Conservation (phyloP, 805 yeast genomes). For the Metschnikowia cerradonensis region DNA sequence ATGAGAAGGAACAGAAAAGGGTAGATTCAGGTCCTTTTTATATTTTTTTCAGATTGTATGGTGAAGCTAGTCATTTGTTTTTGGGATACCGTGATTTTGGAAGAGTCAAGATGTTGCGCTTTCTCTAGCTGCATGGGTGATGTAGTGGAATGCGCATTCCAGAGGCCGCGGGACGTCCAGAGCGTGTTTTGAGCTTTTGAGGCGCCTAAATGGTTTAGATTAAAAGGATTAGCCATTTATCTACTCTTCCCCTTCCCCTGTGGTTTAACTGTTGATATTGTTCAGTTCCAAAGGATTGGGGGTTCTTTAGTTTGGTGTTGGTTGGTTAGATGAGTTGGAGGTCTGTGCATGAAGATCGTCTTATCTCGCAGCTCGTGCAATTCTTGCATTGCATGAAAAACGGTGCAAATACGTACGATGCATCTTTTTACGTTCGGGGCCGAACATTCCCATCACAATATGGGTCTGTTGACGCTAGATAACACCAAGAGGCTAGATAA, state of each 20-base stretch:
- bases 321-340: background rate
- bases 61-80: background rate
- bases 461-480: background rate
- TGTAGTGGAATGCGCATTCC: background rate
- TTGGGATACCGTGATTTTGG: background rate
- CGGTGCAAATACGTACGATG: background rate
- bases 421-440: background rate
- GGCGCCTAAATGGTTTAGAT: background rate
- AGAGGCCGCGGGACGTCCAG: background rate
- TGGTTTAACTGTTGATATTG: background rate
- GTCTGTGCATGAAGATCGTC: background rate
- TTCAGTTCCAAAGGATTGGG: background rate
- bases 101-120: background rate
- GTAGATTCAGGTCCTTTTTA: background rate
- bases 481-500: background rate
- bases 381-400: background rate
- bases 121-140: background rate
- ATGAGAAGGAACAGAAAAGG: background rate
- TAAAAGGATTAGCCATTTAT: background rate
- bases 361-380: background rate
- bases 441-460: background rate
- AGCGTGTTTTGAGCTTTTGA: background rate
- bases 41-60: background rate
- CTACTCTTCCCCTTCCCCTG: background rate
- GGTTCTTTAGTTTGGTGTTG: background rate